phyloP scores from a whole-genome alignment of 805 yeast genomes.

The Maudiozyma bulderi region DNA sequence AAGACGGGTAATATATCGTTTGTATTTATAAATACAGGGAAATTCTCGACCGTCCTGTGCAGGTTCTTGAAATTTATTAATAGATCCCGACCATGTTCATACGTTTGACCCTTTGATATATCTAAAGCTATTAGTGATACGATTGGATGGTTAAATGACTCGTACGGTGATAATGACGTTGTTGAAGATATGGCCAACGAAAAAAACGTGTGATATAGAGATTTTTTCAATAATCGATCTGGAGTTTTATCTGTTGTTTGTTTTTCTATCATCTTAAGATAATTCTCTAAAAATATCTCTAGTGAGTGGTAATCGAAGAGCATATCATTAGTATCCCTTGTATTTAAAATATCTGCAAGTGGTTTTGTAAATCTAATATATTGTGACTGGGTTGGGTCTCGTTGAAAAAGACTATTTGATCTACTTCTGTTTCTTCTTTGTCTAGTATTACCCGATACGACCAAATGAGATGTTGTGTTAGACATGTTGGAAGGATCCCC shows the following conservation, averaged over 20 bases:
- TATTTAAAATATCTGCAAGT: conserved; percentile 26
- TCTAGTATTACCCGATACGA: not conserved
- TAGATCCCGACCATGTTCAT: conserved; percentile 48
- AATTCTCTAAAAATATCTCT: conserved; percentile 29
- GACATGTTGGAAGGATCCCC: not conserved
- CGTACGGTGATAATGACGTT: conserved; percentile 60
- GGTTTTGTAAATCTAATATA: conserved; percentile 45
- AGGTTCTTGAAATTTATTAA: conserved; percentile 44
- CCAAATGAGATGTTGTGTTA: not conserved
- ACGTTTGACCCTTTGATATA: conserved; percentile 18
- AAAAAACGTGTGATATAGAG: conserved; percentile 49
- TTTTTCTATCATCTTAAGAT: conserved; percentile 25
- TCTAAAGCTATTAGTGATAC: conserved; percentile 62
- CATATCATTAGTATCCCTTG: conserved; percentile 23
- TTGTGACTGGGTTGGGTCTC: conserved; percentile 26
- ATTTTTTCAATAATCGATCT: conserved; percentile 30
- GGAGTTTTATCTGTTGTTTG: conserved; percentile 21
- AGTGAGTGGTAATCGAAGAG: conserved; percentile 29
- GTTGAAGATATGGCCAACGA: conserved; percentile 48
- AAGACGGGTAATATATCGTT: conserved; percentile 51
- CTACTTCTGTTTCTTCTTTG: conserved; percentile 16
- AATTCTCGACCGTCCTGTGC: conserved; percentile 37
- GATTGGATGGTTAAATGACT: conserved; percentile 80
- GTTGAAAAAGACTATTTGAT: conserved; percentile 26
- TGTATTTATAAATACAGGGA: conserved; percentile 45